Conservation (phyloP, 2,329 filamentous ascomycete genomes). For the Westerdykella sp. region DNA sequence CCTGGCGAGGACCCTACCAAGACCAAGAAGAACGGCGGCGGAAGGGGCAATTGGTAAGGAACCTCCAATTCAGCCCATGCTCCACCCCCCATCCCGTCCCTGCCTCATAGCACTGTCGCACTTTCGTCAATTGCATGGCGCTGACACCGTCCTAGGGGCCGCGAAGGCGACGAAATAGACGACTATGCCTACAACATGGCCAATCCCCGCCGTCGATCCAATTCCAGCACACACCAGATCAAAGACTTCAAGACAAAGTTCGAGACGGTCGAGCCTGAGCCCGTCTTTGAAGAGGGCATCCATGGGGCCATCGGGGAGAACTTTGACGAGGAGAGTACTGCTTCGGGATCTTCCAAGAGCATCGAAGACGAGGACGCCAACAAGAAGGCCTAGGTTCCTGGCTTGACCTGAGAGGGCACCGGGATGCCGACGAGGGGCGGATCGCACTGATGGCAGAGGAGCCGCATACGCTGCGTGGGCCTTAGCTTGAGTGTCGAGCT, state of each 20-base stretch:
- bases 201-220: conserved; percentile 86
- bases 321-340: conserved; percentile 49
- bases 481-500: too few relatives aligned
- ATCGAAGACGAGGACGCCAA: conserved; percentile 49
- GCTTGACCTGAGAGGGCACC: conserved; percentile 10
- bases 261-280: conserved; percentile 80
- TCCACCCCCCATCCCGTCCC: conserved; percentile 1
- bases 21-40: conserved; percentile 92
- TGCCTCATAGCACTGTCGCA: neutral
- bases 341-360: conserved; percentile 52
- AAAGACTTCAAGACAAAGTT: conserved; percentile 94
- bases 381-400: conserved; percentile 40
- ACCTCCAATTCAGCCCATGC: neutral
- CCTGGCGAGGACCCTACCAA: conserved; percentile 80
- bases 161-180: conserved; percentile 72
- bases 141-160: conserved; percentile 58
- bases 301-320: conserved; percentile 61
- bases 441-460: neutral
- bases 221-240: conserved; percentile 70
- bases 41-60: conserved; percentile 87
- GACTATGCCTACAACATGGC: conserved; percentile 77
- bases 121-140: conserved; percentile 6
- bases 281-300: conserved; percentile 81
- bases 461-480: too few relatives aligned
- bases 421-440: conserved; percentile 3